Percentiles rank a stretch among this genome's conserved stretches.
phyloP scores from a whole-genome alignment of 805 yeast species.

The Ogataea nakhonphanomensis region DNA sequence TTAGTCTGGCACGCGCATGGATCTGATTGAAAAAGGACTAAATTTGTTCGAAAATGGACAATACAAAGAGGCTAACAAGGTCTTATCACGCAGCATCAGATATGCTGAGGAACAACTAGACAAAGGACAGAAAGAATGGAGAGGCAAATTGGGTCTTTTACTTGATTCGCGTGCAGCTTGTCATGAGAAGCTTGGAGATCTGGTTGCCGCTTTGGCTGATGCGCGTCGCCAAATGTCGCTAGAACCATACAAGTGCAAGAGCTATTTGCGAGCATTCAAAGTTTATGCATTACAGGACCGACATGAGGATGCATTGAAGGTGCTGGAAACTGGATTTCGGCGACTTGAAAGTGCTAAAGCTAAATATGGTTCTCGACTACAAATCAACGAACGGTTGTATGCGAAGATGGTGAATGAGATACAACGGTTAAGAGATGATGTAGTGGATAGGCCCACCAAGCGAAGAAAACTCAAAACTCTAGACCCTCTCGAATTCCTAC shows the following conservation, averaged over 20 bases:
- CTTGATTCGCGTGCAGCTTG: slow-evolving; percentile 50
- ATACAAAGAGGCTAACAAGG: slow-evolving; percentile 22
- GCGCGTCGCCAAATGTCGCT: slow-evolving; percentile 32
- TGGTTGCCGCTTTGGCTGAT: slow-evolving; percentile 36
- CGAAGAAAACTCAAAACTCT: slow-evolving; percentile 5
- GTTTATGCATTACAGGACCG: slow-evolving; percentile 27
- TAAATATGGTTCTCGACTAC: slow-evolving; percentile 24
- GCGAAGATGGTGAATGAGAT: slow-evolving; percentile 23
- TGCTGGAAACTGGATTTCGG: slow-evolving; percentile 37
- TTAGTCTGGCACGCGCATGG: slow-evolving; percentile 1
- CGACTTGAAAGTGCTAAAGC: slow-evolving; percentile 33
- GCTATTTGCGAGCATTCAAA: slow-evolving; percentile 45
- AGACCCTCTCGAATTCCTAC: slow-evolving; percentile 26
- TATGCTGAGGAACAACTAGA: slow-evolving; percentile 9
- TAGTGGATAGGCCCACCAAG: neutral
- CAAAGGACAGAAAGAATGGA: slow-evolving; percentile 4
- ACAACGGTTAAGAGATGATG: slow-evolving; percentile 3
- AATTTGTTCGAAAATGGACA: slow-evolving; percentile 17
- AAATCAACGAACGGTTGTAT: slow-evolving; percentile 35
- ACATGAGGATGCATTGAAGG: slow-evolving; percentile 35
- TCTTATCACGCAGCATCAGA: slow-evolving; percentile 20
- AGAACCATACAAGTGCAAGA: slow-evolving; percentile 48
- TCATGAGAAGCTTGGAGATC: slow-evolving; percentile 37
- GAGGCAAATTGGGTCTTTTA: slow-evolving; percentile 15
- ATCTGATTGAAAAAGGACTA: slow-evolving; percentile 19